phyloP scores from a whole-genome alignment of 148 eudicot genomes.

The Rhododendron kiyosumense region DNA sequence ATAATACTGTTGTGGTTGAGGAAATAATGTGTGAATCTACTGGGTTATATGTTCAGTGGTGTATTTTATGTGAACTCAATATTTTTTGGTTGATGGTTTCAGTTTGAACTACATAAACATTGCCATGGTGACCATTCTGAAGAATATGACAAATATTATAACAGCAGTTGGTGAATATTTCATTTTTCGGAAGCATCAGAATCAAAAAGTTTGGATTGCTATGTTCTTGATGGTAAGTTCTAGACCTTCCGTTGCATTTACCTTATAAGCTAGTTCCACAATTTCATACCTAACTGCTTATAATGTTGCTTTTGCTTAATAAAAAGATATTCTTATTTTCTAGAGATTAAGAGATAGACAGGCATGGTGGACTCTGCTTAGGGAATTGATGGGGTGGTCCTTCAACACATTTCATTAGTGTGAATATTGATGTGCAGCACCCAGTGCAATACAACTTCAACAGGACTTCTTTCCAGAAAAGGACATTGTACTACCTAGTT shows the following conservation, averaged over 20 bases:
- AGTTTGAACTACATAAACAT: constrained; percentile 77
- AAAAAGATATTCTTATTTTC: neutral
- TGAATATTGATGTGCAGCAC: neutral
- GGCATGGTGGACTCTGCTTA: neutral
- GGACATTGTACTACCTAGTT: neutral
- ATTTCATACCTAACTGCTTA: neutral
- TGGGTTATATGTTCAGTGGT: neutral
- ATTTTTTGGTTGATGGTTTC: constrained; percentile 27
- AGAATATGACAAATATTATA: constrained; percentile 75
- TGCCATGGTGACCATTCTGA: constrained; percentile 91
- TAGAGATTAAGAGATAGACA: neutral
- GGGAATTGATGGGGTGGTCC: neutral
- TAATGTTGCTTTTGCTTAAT: neutral
- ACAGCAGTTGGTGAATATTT: constrained; percentile 76
- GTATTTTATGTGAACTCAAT: neutral
- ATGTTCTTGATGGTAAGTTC: constrained; percentile 75
- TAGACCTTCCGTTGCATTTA: neutral
- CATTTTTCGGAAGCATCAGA: constrained; percentile 65
- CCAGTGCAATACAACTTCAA: neutral
- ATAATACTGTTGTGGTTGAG: neutral
- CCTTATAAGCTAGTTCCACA: neutral
- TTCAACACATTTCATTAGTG: neutral
- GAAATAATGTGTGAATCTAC: neutral
- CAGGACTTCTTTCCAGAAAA: neutral
- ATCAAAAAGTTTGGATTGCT: constrained; percentile 79